A percentile compares a stretch with the other conserved stretches of the same genome.
Conservation (phyloP, 805 yeast species). For the Clavispora asparagi region DNA sequence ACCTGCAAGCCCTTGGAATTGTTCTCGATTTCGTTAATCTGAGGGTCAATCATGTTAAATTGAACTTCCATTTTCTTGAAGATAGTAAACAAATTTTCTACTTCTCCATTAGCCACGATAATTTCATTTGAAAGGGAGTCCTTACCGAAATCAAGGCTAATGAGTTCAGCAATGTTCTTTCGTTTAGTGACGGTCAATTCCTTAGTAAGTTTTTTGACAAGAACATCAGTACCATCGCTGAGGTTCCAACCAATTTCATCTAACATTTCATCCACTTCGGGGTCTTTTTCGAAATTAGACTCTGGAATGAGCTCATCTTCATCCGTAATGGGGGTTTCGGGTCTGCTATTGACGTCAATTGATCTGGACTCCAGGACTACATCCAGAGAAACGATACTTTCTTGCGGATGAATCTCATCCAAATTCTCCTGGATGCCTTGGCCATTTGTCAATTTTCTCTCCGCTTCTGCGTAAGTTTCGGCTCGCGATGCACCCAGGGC, state of each 20-base stretch:
- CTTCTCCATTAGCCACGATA: conserved; percentile 27
- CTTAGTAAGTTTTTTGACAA: conserved; percentile 52
- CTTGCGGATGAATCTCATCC: conserved; percentile 1
- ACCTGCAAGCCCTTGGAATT: conserved; percentile 82
- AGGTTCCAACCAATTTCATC: conserved; percentile 77
- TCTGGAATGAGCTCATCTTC: conserved; percentile 1
- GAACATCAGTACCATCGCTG: conserved; percentile 53
- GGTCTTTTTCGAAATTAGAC: conserved; percentile 25
- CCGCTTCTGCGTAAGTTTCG: neutral
- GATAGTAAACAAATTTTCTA: conserved; percentile 30
- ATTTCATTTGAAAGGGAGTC: conserved; percentile 29
- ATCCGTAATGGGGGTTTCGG: neutral
- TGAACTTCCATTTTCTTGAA: conserved; percentile 38
- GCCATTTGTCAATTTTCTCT: neutral
- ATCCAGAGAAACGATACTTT: conserved; percentile 6
- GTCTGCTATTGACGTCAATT: neutral
- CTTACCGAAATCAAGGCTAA: conserved; percentile 32
- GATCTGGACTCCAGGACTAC: conserved; percentile 1
- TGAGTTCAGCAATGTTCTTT: conserved; percentile 48
- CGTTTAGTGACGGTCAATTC: conserved; percentile 62
- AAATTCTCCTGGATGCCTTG: neutral
- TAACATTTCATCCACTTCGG: conserved; percentile 59
- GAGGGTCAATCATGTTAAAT: conserved; percentile 47
- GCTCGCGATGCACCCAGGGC: neutral
- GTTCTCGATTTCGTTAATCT: conserved; percentile 64